Base-by-base conservation (phyloP, 192 early-diverging fungal species). In the Gryganskiella cystojenkinii region DNA sequence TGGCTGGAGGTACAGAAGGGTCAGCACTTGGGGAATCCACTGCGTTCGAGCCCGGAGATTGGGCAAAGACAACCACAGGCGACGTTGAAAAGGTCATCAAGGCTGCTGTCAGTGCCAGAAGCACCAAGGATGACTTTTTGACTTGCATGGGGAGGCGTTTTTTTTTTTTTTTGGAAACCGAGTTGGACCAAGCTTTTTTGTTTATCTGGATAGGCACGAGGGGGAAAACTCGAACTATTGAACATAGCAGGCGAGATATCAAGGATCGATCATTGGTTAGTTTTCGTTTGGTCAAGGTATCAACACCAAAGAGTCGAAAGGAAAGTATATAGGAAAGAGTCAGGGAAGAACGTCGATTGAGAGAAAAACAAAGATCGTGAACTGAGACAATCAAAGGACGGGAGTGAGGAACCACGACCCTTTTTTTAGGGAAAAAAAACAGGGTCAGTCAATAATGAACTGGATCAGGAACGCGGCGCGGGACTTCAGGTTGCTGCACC, bases 81-180 rank as follows among this genome's bases (percentile, higher is more conserved):
- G n/a, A n/a, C 8, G 40, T 13, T 13, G 57, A 49, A 8, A 57
- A 13, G 17, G 47, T 37, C 58, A 70, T 31, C 37, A 40, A 13
- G 37, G 13, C 37, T 5, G 37, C 13, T 19, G 33, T 52, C 25
- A 65, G 25, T 13, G 63, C 58, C 57, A 70, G 37, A 4, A 70
- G n/a, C 8, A 54, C 34, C 30, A 70, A 17, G 17, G 67, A 44
- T 3, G 67, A 70, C 30, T 33, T 70, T 70, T 61, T 70, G 50
- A 61, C 51, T 3, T 40, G 58, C 67, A 65, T 65, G 20, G 52
- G 17, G n/a, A 33, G 15, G 17, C 10, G 56, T 2, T 14, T 33
- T 49, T n/a, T 27, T 31, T 49, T 8, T 30, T 34, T 64, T 10
- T 43, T 27, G 25, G 1, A 33, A 25, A 43, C 7, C 30, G 11